These are phyloP conservation scores for Volvariella volvacea DNA, from an alignment of 1,284 basidiomycete species.

Conservation along the genomic window DNA sequence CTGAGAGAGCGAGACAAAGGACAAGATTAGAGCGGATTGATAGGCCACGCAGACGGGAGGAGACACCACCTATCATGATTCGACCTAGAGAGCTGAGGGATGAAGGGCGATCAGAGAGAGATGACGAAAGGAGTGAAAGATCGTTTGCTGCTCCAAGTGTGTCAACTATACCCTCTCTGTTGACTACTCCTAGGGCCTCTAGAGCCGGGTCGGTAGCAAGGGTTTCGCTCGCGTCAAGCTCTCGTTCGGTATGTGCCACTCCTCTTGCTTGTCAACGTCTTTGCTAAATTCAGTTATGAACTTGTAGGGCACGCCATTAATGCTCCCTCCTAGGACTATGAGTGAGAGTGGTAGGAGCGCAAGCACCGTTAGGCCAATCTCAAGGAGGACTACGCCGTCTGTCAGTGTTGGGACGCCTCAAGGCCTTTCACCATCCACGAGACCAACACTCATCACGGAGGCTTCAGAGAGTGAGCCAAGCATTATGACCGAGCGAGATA, in stretches of 20 bases:
- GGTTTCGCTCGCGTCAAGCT: background rate
- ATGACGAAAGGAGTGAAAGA: too few relatives aligned
- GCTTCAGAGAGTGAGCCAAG: constrained; percentile 25
- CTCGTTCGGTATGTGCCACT: constrained; percentile 27
- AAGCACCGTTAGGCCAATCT: constrained; percentile 7
- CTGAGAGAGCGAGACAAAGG: constrained; percentile 8
- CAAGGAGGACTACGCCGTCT: constrained; percentile 27
- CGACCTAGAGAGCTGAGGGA: too few relatives aligned
- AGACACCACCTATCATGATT: too few relatives aligned
- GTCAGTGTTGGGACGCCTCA: constrained; percentile 60
- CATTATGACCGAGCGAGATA: constrained; percentile 31
- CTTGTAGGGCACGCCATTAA: constrained; percentile 16
- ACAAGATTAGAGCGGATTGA: constrained; percentile 13
- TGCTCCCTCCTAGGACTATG: constrained; percentile 8
- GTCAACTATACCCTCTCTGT: constrained; percentile 35
- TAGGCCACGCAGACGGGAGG: constrained; percentile 30
- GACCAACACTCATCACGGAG: constrained; percentile 46
- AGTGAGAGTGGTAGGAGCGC: constrained; percentile 3
- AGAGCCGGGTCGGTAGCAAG: constrained; percentile 13
- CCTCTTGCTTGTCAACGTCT: constrained; percentile 5
- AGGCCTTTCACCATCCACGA: constrained; percentile 52
- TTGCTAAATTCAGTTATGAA: constrained; percentile 3
- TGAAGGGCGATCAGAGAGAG: too few relatives aligned
- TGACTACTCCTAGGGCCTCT: constrained; percentile 31
- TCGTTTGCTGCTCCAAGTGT: too few relatives aligned